phyloP scores from a whole-genome alignment of 352 stramenopile genomes.

The Pythium monospermum region DNA sequence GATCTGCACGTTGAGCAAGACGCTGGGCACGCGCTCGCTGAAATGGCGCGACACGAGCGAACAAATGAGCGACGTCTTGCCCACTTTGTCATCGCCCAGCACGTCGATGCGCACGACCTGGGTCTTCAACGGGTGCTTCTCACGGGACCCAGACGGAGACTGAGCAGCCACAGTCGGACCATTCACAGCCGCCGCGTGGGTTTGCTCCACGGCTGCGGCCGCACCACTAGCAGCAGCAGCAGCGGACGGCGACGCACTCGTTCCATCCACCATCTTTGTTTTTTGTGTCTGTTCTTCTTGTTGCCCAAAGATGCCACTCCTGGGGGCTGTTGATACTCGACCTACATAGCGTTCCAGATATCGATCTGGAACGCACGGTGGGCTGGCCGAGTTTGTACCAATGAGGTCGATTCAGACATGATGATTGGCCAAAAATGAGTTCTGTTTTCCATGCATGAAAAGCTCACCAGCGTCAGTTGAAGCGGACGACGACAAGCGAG shows the following conservation, averaged over 20 bases:
- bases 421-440: not conserved
- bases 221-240: slow-evolving; percentile 1
- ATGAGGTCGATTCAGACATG: too few relatives aligned
- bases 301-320: not conserved
- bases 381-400: too few relatives aligned
- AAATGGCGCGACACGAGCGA: slow-evolving; percentile 86
- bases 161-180: not conserved
- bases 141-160: slow-evolving; percentile 11
- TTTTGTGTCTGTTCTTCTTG: not conserved
- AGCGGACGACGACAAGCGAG: not conserved
- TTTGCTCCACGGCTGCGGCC: slow-evolving; percentile 18
- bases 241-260: not conserved
- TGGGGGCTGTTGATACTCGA: slow-evolving; percentile 1
- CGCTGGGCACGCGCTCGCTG: slow-evolving; percentile 80
- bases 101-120: slow-evolving; percentile 87
- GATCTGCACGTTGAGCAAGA: slow-evolving; percentile 87
- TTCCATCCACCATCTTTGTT: slow-evolving; percentile 4
- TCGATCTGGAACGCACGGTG: not conserved
- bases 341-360: slow-evolving; percentile 3
- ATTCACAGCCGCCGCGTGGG: slow-evolving; percentile 10
- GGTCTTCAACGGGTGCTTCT: slow-evolving; percentile 63
- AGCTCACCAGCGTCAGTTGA: not conserved
- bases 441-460: slow-evolving; percentile 23
- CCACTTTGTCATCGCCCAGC: slow-evolving; percentile 86
- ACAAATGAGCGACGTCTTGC: slow-evolving; percentile 90